These are phyloP conservation scores for Metschnikowia gelsemii DNA, from an alignment of 805 yeast genomes.

Conservation along the genomic window DNA sequence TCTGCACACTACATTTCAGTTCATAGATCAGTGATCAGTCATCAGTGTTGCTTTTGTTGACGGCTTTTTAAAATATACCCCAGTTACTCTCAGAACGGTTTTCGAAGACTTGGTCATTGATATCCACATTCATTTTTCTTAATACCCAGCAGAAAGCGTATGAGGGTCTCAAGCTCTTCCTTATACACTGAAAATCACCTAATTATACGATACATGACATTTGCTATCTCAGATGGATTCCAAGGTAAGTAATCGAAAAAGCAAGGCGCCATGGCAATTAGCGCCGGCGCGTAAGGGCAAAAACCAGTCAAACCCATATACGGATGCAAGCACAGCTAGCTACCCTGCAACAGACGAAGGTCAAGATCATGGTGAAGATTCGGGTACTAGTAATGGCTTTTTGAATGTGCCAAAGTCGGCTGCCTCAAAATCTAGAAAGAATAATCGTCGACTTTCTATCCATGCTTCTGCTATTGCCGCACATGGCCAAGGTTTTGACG, in stretches of 20 bases:
- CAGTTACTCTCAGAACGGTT: too few relatives aligned
- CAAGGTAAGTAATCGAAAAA: slow-evolving; percentile 39
- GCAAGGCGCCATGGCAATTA: slow-evolving; percentile 45
- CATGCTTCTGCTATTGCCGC: slow-evolving; percentile 20
- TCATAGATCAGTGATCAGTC: neutral
- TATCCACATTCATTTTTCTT: too few relatives aligned
- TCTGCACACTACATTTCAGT: neutral
- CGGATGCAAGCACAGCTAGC: slow-evolving; percentile 7
- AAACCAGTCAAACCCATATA: slow-evolving; percentile 15
- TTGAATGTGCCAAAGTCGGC: slow-evolving; percentile 13
- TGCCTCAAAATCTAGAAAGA: slow-evolving; percentile 13
- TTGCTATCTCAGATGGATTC: too few relatives aligned
- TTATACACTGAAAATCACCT: too few relatives aligned
- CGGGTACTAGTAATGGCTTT: neutral
- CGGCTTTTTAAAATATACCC: too few relatives aligned
- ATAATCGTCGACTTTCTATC: slow-evolving; percentile 21
- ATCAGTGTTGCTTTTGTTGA: too few relatives aligned
- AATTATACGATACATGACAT: too few relatives aligned
- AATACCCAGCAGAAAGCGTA: too few relatives aligned
- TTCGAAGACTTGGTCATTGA: too few relatives aligned
- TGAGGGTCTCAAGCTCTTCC: too few relatives aligned
- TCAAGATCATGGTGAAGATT: neutral
- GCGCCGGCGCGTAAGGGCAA: slow-evolving; percentile 7
- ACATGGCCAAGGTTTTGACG: slow-evolving; percentile 10
- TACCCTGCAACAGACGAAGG: neutral